Evolutionary conservation across 2,329 filamentous ascomycete genomes (phyloP), one percentile per base, ranked within the genome.

Genomic region (Neonectria magnoliae): DNA sequence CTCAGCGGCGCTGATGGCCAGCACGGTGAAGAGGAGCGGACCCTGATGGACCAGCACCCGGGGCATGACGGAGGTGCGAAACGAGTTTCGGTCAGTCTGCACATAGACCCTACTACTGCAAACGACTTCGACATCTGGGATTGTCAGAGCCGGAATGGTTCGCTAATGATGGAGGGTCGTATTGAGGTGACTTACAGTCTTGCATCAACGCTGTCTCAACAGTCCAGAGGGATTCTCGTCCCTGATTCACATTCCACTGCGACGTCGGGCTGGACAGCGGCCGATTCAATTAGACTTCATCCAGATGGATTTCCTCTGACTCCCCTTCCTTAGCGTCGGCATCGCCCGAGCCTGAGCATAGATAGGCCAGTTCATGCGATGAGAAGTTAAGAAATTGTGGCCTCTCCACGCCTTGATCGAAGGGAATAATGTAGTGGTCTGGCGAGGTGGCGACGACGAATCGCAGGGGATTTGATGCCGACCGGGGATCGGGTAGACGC

Each of bases 1-100:
- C 60, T 73, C 71, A 50, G 71, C 68, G 6, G 71, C 69, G 38
- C 71, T 73, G 68, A 73, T 65, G 9, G 71, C 71, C 2, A 73
- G 11, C 1, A 73, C 71, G 16, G 71, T 68, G 1, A 54, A 72
- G 11, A 69, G 55, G 2, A 73, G 38, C 27, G 71, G 69, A 0
- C 68, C 66, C 41, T 65, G 57, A 16, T 68, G 57, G 45, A 48
- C 57, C 4, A 73, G 45, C 42, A 73, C 64, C 33, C 64, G 60
- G 16, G 71, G 71, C 16, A 73, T 68, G 25, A 73, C 71, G 16
- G 68, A 72, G 27, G 65, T 66, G 29, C 67, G 69, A 47, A 71
- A 73, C 2, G 60, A 55, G 38, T 73, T 73, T 5, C 66, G 60
- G 13, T 57, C 60, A 5, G 71, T 72, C 8, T 70, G 65, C 5